Percentiles rank a stretch among this genome's conserved stretches.
Conservation (phyloP, 140 eudicot genomes). For the Erigeron philadelphicus region DNA sequence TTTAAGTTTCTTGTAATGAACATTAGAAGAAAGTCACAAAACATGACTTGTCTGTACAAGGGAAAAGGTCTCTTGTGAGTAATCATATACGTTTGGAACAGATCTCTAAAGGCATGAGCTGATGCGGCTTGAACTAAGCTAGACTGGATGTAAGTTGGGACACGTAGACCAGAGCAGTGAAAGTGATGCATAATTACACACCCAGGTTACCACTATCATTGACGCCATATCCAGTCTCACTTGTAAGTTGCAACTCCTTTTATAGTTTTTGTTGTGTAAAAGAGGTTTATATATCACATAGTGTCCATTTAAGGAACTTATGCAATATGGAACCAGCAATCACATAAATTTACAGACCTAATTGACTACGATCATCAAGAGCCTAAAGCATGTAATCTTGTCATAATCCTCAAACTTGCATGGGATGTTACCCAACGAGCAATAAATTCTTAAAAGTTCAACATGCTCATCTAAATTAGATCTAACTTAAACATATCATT, state of each 20-base stretch:
- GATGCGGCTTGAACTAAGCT: slow-evolving; percentile 7
- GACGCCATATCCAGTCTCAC: too few species aligned
- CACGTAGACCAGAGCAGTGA: background rate
- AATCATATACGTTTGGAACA: background rate
- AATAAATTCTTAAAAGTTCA: background rate
- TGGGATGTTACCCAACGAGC: background rate
- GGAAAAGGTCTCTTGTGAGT: slow-evolving; percentile 3
- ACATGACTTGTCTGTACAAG: background rate
- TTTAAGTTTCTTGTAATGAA: background rate
- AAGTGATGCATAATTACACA: background rate
- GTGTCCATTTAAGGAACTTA: background rate
- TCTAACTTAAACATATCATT: background rate
- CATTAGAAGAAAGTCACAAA: slow-evolving; percentile 17
- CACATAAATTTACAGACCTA: background rate
- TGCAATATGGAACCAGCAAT: background rate
- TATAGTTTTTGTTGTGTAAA: background rate
- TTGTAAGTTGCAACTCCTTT: too few species aligned
- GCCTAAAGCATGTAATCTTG: slow-evolving; percentile 6
- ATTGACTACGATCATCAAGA: background rate
- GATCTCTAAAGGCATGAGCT: background rate
- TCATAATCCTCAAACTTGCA: slow-evolving; percentile 6
- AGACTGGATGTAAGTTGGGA: background rate
- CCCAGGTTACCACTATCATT: too few species aligned
- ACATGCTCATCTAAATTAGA: background rate
- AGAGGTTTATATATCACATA: background rate